These are phyloP conservation scores for Ogataea pini DNA, from an alignment of 805 yeast species.

Conservation along the genomic window DNA sequence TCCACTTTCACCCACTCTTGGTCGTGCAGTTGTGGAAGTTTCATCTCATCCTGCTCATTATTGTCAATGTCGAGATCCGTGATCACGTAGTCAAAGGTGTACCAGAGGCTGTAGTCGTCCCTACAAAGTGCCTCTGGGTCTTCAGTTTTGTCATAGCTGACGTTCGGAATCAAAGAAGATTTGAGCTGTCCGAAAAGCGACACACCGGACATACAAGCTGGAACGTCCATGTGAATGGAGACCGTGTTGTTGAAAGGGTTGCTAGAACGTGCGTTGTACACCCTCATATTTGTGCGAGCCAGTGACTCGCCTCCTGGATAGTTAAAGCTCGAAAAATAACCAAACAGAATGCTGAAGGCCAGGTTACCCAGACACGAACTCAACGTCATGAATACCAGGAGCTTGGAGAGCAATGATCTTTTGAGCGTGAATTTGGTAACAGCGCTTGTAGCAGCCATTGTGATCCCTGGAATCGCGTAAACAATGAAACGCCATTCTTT, in stretches of 20 bases:
- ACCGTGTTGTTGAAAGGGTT: conserved; percentile 18
- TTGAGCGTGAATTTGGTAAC: conserved; percentile 21
- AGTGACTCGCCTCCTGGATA: conserved; percentile 91
- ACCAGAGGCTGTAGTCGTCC: conserved; percentile 39
- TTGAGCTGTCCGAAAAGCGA: conserved; percentile 71
- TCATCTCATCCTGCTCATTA: conserved; percentile 6
- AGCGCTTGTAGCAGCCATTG: conserved; percentile 57
- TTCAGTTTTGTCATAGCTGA: conserved; percentile 76
- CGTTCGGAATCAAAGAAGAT: conserved; percentile 28
- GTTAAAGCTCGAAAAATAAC: conserved; percentile 66
- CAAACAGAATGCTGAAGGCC: conserved; percentile 49
- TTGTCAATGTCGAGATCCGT: conserved; percentile 37
- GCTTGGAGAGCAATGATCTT: conserved; percentile 1
- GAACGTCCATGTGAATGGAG: conserved; percentile 72
- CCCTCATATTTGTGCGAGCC: conserved; percentile 43
- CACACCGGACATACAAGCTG: conserved; percentile 86
- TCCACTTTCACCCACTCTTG: conserved; percentile 47
- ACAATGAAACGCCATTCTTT: conserved; percentile 93
- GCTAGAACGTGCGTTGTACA: conserved; percentile 8
- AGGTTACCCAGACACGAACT: conserved; percentile 39
- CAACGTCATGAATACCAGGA: conserved; percentile 34
- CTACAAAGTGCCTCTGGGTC: conserved; percentile 36
- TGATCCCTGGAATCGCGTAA: conserved; percentile 70
- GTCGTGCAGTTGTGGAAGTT: conserved; percentile 30
- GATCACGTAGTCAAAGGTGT: conserved; percentile 51